phyloP scores from a whole-genome alignment of 768 basidiomycete species.

The Lentinula detonsa region DNA sequence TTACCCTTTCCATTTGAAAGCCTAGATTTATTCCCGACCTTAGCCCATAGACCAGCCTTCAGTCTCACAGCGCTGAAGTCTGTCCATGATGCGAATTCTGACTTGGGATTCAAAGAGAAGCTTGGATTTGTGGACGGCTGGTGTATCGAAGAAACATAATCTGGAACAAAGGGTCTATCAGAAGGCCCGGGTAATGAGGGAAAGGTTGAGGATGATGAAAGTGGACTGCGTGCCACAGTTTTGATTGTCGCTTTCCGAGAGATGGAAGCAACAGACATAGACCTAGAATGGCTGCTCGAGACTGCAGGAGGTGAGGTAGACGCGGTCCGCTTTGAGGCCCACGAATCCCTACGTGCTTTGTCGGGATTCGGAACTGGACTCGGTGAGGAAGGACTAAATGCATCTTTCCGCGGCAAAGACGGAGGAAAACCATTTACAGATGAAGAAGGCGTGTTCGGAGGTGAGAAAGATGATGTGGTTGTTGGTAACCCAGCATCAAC shows the following conservation, averaged over 20 bases:
- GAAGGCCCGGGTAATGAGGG: conserved; percentile 13
- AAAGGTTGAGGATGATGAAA: conserved; percentile 20
- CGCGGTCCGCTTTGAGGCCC: neutral
- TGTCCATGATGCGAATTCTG: conserved; percentile 50
- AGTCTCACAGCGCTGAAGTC: conserved; percentile 48
- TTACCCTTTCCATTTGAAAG: conserved; percentile 28
- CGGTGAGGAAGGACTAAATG: neutral
- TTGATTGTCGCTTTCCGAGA: conserved; percentile 14
- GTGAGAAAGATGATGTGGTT: conserved; percentile 1
- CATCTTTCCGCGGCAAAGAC: neutral
- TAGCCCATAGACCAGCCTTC: conserved; percentile 57
- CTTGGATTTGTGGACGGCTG: conserved; percentile 79
- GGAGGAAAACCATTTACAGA: neutral
- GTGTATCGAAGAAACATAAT: conserved; percentile 78
- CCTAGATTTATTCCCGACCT: conserved; percentile 22
- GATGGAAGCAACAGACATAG: neutral
- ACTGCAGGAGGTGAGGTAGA: neutral
- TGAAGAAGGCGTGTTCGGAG: neutral
- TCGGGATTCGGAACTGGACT: neutral
- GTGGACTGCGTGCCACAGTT: conserved; percentile 7
- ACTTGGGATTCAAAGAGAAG: conserved; percentile 54
- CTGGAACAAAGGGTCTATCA: conserved; percentile 24
- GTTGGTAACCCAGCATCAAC: neutral
- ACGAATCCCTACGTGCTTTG: conserved; percentile 1
- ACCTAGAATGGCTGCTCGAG: neutral